Evolutionary conservation across 805 yeast species (phyloP), one percentile per base, ranked within the genome.

Genomic region (Zygosaccharomyces lentus): DNA sequence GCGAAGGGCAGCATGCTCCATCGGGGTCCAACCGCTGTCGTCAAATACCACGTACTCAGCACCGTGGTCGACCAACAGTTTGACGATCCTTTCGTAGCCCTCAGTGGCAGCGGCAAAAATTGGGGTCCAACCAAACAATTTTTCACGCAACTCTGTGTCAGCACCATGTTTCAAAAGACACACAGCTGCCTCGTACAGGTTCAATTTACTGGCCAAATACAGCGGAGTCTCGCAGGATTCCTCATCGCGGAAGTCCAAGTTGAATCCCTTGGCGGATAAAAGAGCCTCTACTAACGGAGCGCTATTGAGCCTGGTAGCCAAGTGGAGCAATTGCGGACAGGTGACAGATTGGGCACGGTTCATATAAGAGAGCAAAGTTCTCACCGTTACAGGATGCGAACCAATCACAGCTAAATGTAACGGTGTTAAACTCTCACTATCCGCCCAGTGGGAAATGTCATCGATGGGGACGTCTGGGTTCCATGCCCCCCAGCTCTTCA

Each of bases 11-110:
- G 97, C 96, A 65, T 91, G 98, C 59, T 91, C 98, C 81, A 88
- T 81, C n/a, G 98, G 96, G 15, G 88, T 80, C 98, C 98, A 91
- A 0, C 97, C 97, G 43, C 93, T 83, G 37, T 80, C 83, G 67
- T 91, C 98, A 13, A 76, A 73, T 23, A 71, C 66, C 36, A 77
- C 75, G 47, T 69, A 77, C 6, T 72, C 68, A 4, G 88, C 84
- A 16, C 79, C 80, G 35, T 72, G 59, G 0, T 68, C 66, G 24
- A 82, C 64, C 50, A 91, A 71, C 7, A 76, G 49, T 35, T 75
- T 64, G 5, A 81, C 87, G 34, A 87, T 72, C 2, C 76, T 77
- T 32, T 57, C 58, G 45, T 68, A 78, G 1, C 97, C 97, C 58
- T 90, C 96, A 12, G 89, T 84, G 0, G 96, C 90, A 9, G 96